Percentiles rank a stretch among this genome's conserved stretches.
These are phyloP conservation scores for Termitomyces sp. DNA, from an alignment of 768 basidiomycete genomes.

Conservation along the genomic window DNA sequence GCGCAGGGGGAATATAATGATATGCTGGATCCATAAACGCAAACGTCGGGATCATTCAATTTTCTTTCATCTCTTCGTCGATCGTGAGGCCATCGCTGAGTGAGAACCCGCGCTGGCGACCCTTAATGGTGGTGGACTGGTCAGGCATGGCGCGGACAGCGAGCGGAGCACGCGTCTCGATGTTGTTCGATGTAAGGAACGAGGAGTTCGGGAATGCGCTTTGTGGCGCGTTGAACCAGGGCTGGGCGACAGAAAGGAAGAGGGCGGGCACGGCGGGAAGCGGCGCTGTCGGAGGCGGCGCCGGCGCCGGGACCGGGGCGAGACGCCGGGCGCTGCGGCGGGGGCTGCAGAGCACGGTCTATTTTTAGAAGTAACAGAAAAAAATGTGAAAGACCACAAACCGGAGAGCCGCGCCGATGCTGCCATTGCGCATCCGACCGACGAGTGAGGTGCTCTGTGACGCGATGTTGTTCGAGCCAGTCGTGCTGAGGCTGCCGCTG, in stretches of 20 bases:
- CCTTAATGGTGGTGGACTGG: conserved; percentile 8
- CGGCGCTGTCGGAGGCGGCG: conserved; percentile 34
- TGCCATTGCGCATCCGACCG: conserved; percentile 53
- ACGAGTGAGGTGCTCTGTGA: conserved; percentile 36
- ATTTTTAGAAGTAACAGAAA: conserved; percentile 1
- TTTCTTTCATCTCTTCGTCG: conserved; percentile 38
- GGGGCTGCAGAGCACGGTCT: conserved; percentile 21
- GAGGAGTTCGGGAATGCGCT: conserved; percentile 3
- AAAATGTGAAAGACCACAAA: conserved; percentile 11
- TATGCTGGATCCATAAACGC: neutral
- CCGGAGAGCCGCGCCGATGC: conserved; percentile 31
- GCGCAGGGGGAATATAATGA: conserved; percentile 1
- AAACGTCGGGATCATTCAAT: conserved; percentile 14
- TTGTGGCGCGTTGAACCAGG: conserved; percentile 5
- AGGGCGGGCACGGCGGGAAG: conserved; percentile 29
- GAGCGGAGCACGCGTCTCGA: conserved; percentile 1
- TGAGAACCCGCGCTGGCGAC: conserved; percentile 27
- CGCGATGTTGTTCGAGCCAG: conserved; percentile 10
- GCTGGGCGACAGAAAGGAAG: conserved; percentile 11
- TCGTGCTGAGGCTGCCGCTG: conserved; percentile 36
- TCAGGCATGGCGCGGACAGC: conserved; percentile 1
- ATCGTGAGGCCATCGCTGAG: conserved; percentile 25
- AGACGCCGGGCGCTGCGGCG: conserved; percentile 34
- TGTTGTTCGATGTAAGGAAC: neutral
- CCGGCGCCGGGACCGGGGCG: conserved; percentile 24